Base-by-base conservation (phyloP, 2,329 filamentous ascomycete genomes). In the Pestalotiopsis sp. region DNA sequence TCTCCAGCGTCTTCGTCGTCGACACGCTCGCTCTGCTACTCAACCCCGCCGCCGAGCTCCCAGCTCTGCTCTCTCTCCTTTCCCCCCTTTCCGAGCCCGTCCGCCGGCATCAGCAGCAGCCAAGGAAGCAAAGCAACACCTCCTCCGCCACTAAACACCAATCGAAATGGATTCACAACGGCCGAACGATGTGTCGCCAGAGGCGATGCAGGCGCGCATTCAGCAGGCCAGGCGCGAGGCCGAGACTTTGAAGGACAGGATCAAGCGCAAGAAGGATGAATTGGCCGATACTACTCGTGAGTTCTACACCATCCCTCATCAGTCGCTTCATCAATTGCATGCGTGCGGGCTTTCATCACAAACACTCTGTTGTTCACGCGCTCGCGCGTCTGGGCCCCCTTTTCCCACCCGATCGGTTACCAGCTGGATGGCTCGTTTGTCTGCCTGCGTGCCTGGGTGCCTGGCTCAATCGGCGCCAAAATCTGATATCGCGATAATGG, bases 261-360 rank as follows among this genome's bases (percentile, higher is more conserved):
- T 98, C 90, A 98, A 98, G 92, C 91, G 95, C 84, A 97, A 97
- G 91, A 98, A 98, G 92, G 96, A 99, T 89, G 96, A 98, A 85
- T 90, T 99, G 76, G 95, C 95, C 81, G 96, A 99, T 84, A 97
- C 95, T 73, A 97, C 95, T 80, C 92, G 96, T 99, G 91, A 90
- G 95, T 88, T 13, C 23, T 41, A 23, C 49, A 67, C 36, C 25
- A 23, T 57, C 57, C 67, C 45, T 52, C 45, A n/a, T 52, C 17
- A 17, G 11, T 52, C 45, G 17, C 20, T 20, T n/a, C 45, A 52
- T 52, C 45, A 52, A 52, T 52, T 52, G 45, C 20, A 4, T 36
- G 57, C 23, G 57, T 25, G 27, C 57, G 57, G 25, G 45, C 57
- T 59, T n/a, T n/a, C 4, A 20, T 64, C n/a, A 20, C 61, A 64